These are phyloP conservation scores for Chlorokybus atmophyticus DNA, from an alignment of 139 green algal species.

Conservation along the genomic window DNA sequence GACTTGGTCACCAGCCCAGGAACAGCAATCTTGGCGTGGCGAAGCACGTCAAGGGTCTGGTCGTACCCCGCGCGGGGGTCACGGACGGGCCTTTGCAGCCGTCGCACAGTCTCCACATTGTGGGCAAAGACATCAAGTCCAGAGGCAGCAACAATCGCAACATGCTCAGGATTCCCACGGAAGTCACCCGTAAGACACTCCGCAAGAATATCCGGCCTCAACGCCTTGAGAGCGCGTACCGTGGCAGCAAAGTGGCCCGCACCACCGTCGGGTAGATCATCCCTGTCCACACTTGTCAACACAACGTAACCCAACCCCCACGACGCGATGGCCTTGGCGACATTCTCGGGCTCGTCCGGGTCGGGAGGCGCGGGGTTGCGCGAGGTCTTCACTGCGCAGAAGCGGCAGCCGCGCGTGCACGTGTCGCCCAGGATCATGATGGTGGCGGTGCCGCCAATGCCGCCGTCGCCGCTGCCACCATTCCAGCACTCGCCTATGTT, in stretches of 20 bases:
- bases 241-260: conserved; percentile 74
- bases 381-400: conserved; percentile 89
- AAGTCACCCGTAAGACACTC: conserved; percentile 95
- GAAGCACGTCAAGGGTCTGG: conserved; percentile 71
- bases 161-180: conserved; percentile 59
- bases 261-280: conserved; percentile 82
- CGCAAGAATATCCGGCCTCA: conserved; percentile 66
- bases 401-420: conserved; percentile 58
- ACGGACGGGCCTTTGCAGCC: conserved; percentile 66
- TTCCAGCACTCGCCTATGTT: conserved; percentile 92
- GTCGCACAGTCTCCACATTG: conserved; percentile 94
- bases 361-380: conserved; percentile 76
- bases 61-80: conserved; percentile 78
- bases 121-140: conserved; percentile 97
- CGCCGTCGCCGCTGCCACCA: conserved; percentile 30
- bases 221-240: conserved; percentile 38
- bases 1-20: conserved; percentile 23
- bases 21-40: conserved; percentile 58
- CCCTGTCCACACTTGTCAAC: conserved; percentile 85
- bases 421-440: conserved; percentile 82
- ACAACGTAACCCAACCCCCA: conserved; percentile 97
- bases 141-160: conserved; percentile 49
- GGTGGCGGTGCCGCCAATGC: conserved; percentile 77
- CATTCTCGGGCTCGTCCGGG: conserved; percentile 79
- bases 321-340: conserved; percentile 63